phyloP scores from a whole-genome alignment of 2,329 filamentous ascomycete species.

The Leptographium galeiforme region DNA sequence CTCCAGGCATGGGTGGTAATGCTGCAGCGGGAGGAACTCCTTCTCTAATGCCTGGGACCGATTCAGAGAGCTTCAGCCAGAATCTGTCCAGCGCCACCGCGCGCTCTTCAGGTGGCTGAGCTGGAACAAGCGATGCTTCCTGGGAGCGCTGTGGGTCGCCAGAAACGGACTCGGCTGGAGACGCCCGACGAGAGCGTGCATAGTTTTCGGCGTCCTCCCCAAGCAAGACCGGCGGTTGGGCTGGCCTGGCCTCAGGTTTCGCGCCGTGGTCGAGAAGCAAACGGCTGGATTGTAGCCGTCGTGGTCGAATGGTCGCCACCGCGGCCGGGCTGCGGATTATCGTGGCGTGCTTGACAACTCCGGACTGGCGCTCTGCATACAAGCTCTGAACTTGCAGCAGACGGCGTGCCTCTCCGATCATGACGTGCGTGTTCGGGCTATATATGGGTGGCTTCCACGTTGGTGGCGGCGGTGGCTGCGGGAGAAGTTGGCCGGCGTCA shows the following conservation, averaged over 20 bases:
- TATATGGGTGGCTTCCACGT: background rate
- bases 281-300: background rate
- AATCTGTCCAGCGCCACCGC: no score
- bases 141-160: background rate
- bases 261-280: background rate
- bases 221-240: conserved; percentile 3
- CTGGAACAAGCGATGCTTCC: no score
- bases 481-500: background rate
- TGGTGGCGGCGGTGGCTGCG: background rate
- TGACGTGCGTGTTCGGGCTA: background rate
- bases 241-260: background rate
- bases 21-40: background rate
- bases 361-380: background rate
- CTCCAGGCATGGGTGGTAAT: background rate
- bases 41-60: no score
- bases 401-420: background rate
- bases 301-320: background rate
- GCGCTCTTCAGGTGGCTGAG: no score
- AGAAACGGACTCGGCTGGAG: conserved; percentile 22
- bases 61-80: no score
- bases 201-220: conserved; percentile 11
- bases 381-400: background rate
- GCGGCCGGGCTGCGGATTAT: background rate
- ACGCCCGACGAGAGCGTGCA: conserved; percentile 25
- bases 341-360: background rate